Evolutionary conservation across 139 green algal species (phyloP), one percentile per base, ranked within the genome.

Genomic region (Protoeuglena noctilucae): DNA sequence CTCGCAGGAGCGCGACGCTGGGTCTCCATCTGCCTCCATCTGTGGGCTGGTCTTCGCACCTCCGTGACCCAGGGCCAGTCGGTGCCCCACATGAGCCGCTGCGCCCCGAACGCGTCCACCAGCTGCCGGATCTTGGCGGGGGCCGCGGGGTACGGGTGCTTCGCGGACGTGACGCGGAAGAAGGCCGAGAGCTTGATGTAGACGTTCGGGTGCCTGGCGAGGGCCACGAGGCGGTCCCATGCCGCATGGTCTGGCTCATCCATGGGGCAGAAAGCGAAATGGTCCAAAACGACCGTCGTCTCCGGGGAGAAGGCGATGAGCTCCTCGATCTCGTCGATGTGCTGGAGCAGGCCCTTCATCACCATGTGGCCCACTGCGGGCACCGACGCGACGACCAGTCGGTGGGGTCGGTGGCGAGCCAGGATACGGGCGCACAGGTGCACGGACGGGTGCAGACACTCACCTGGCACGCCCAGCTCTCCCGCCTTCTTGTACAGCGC

Each of bases 341-440:
- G 57, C n/a, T 57, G 27, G 2, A 61, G 31, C 17, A 78, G 45
- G 3, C 53, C 77, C 53, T 86, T 77, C 70, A 86, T 84, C 24
- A 64, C 68, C 77, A 86, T 86, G 62, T 80, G 72, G 4, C 69
- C 69, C 2, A 86, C 75, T n/a, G n/a, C n/a, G n/a, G n/a, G n/a
- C n/a, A n/a, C n/a, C n/a, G n/a, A n/a, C n/a, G n/a, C n/a, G n/a
- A n/a, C n/a, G n/a, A n/a, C n/a, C n/a, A n/a, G n/a, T n/a, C n/a
- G n/a, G n/a, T n/a, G n/a, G n/a, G n/a, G n/a, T n/a, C n/a, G n/a
- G n/a, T n/a, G n/a, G n/a, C n/a, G n/a, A n/a, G n/a, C n/a, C n/a
- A n/a, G n/a, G n/a, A n/a, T n/a, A n/a, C n/a, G n/a, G n/a, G n/a
- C n/a, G n/a, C n/a, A n/a, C n/a, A n/a, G n/a, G n/a, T n/a, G n/a